phyloP scores from a whole-genome alignment of 495 filamentous ascomycete genomes.

The Lasiosphaeris hirsuta region DNA sequence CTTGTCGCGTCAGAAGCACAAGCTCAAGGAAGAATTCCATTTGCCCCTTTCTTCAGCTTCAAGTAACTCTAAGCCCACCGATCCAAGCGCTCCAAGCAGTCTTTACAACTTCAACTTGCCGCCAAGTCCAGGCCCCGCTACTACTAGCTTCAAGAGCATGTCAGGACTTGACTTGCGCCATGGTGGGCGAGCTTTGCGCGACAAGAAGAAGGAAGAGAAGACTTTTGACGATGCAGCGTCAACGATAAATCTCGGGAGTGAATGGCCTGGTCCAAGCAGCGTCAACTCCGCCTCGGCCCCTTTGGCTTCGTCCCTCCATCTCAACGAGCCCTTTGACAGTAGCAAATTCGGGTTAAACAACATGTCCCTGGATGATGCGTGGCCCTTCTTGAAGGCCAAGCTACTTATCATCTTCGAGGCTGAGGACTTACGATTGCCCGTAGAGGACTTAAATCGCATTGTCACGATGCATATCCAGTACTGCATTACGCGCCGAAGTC shows the following conservation, averaged over 20 bases:
- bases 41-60: slow-evolving; percentile 81
- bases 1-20: slow-evolving; percentile 86
- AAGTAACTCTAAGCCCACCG: slow-evolving; percentile 82
- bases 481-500: slow-evolving; percentile 65
- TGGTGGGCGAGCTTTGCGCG: slow-evolving; percentile 76
- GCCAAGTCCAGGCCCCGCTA: slow-evolving; percentile 68
- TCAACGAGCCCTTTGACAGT: slow-evolving; percentile 46
- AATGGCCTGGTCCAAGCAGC: slow-evolving; percentile 54
- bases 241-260: slow-evolving; percentile 30
- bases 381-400: slow-evolving; percentile 89
- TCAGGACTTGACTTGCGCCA: slow-evolving; percentile 83
- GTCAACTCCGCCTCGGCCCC: slow-evolving; percentile 40
- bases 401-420: slow-evolving; percentile 90
- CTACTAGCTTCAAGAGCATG: slow-evolving; percentile 59
- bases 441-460: slow-evolving; percentile 92
- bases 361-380: slow-evolving; percentile 86
- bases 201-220: slow-evolving; percentile 85
- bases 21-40: slow-evolving; percentile 78
- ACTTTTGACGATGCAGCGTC: slow-evolving; percentile 40
- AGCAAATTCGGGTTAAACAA: slow-evolving; percentile 68
- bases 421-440: slow-evolving; percentile 80
- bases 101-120: slow-evolving; percentile 70
- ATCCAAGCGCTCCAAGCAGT: slow-evolving; percentile 79
- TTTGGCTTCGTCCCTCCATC: slow-evolving; percentile 34
- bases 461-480: slow-evolving; percentile 76